Base-by-base conservation (phyloP, 352 stramenopile genomes). In the Elongisporangium undulatum region DNA sequence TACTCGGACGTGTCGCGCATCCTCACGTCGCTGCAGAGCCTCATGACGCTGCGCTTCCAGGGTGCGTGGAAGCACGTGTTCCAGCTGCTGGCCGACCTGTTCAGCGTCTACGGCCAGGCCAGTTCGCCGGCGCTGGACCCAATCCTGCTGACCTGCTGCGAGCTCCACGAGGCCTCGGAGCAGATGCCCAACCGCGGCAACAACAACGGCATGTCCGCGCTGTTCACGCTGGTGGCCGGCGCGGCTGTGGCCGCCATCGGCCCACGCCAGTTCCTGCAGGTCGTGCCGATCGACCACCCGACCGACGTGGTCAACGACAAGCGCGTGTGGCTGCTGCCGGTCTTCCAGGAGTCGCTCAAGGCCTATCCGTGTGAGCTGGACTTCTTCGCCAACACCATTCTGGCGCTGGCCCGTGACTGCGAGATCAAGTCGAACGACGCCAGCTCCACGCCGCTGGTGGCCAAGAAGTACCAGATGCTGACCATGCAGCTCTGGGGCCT, bases 41-140 rank as follows among this genome's bases (percentile, higher is more conserved):
- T 95, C 8, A 85, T 92, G 51, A 92, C 82, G 54, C 71, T 95
- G 56, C 85, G 85, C 45, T 95, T 92, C 71, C 87, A 94, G 66
- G 59, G 68, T 17, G 87, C 84, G 19, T 95, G 87, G 87, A 77
- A 72, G 23, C 82, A 92, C 53, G 64, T 92, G n/a, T 92, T 95
- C 62, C 64, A 72, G 4, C 64, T 91, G 56, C 77, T 95, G 48
- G 75, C 75, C 9, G 75, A 82, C 13, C 74, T 95, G 2, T 91
- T 92, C 57, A 67, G 77, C 51, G 85, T 92, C 58, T 93, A 91
- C 61, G 77, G 85, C 51, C 26, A 68, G 26, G 68, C 71, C 7
- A 85, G 77, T 53, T 73, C 71, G 23, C 79, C 78, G 2, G 70
- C 82, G 19, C 72, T 95, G 7, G 70, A 91, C 66, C 66, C 77